Base-by-base conservation (phyloP, 345 rosid genomes). In the Syzygium aromaticum region DNA sequence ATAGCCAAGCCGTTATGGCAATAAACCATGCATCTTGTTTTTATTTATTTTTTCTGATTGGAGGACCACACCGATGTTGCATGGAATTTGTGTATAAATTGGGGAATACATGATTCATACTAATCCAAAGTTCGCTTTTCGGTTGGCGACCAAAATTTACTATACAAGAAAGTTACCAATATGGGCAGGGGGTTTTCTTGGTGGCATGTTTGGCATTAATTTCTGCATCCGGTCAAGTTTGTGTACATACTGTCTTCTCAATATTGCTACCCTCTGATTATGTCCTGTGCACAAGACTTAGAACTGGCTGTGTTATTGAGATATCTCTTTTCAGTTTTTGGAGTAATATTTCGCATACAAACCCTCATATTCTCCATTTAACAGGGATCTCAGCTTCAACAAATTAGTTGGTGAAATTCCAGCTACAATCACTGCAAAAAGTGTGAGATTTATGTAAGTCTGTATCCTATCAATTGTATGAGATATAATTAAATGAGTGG, bases 301-400 rank as follows among this genome's bases (percentile, higher is more conserved):
- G 49, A 73, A 38, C 82, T 73, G 14, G 49, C 49, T 73, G 43
- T 73, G 82, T 21, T 38, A 73, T 73, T 8, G 38, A 73, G 82
- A 19, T 73, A 9, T 73, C 25, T 73, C 27, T 73, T 38, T 67
- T 38, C 82, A 38, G 49, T 73, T 38, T 73, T 73, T 73, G 82
- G 82, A 73, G 49, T 19, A 73, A 38, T 22, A 73, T 19, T 38
- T 7, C 23, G 25, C 82, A 33, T 73, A 19, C 49, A 19, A 73
- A 43, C 49, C 5, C 82, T 54, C 53, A 19, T 14, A 16, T 27
- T 43, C 15, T 84, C 25, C 63, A 54, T 86, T n/a, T 67, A 54
- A 77, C 87, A 95, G 97, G 91, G 96, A 95, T 91, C 87, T 94
- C 91, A 95, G 95, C 91, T 95, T 94, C 84, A 94, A 95, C 91